Conservation (phyloP, 331 rosid genomes). For the Dryas integrifolia region DNA sequence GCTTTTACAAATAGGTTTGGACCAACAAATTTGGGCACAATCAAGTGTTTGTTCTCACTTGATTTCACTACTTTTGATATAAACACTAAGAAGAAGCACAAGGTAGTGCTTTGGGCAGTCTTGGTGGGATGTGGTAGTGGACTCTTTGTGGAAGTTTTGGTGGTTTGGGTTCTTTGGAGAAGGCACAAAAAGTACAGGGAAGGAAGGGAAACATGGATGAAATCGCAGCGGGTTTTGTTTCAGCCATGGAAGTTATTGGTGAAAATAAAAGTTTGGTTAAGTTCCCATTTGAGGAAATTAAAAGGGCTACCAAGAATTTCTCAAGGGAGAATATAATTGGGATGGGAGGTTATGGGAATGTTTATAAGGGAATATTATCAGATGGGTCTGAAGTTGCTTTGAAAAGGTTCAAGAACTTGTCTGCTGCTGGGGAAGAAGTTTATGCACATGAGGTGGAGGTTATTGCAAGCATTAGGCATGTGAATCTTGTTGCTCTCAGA, state of each 20-base stretch:
- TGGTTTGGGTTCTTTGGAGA: conserved; percentile 23
- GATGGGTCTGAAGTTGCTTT: conserved; percentile 34
- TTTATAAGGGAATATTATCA: conserved; percentile 26
- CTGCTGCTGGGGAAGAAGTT: conserved; percentile 25
- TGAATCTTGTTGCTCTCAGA: conserved; percentile 27
- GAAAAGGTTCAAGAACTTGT: conserved; percentile 32
- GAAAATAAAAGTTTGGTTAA: conserved; percentile 1
- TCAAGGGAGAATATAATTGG: conserved; percentile 31
- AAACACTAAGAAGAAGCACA: not conserved
- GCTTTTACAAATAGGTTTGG: conserved; percentile 26
- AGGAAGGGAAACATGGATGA: not conserved
- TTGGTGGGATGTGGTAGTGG: conserved; percentile 12
- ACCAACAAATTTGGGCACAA: conserved; percentile 26
- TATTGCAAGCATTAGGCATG: conserved; percentile 34
- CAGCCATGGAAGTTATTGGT: not conserved
- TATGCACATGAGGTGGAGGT: conserved; percentile 30
- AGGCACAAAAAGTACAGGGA: conserved; percentile 22
- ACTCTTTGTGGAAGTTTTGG: conserved; percentile 10
- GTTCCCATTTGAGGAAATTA: conserved; percentile 26
- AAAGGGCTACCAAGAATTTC: conserved; percentile 24
- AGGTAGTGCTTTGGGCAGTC: conserved; percentile 12
- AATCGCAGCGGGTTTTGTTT: no score
- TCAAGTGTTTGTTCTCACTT: conserved; percentile 28
- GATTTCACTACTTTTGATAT: conserved; percentile 3
- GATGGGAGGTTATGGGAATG: conserved; percentile 27